These are phyloP conservation scores for Solanum pimpinellifolium DNA, from an alignment of 257 asterid species.

Conservation along the genomic window DNA sequence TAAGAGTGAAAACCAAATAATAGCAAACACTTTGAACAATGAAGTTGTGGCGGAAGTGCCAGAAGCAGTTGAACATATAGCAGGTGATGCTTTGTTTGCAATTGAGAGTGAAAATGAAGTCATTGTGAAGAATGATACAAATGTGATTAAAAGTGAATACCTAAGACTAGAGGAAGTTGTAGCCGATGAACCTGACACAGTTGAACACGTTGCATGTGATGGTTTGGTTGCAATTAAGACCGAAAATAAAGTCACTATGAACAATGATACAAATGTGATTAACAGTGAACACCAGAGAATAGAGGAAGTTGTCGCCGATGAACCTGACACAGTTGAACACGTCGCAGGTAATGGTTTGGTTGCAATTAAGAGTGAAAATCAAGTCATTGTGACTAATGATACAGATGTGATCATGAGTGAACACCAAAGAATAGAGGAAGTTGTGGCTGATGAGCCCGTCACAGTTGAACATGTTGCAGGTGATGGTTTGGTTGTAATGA, in stretches of 20 bases:
- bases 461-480: constrained; percentile 14
- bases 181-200: constrained; percentile 4
- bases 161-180: neutral
- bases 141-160: neutral
- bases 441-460: neutral
- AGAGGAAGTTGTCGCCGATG: constrained; percentile 15
- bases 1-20: neutral
- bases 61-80: constrained; percentile 6
- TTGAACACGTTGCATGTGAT: constrained; percentile 10
- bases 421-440: neutral
- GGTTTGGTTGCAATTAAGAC: neutral
- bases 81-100: neutral
- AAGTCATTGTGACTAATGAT: neutral
- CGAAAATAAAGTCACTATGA: constrained; percentile 4
- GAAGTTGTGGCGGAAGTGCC: constrained; percentile 14
- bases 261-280: neutral
- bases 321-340: constrained; percentile 11
- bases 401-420: neutral
- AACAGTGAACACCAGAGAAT: neutral
- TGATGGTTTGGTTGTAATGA: neutral
- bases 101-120: neutral
- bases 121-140: neutral
- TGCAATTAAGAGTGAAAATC: neutral
- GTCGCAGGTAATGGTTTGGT: neutral
- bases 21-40: neutral